phyloP scores from a whole-genome alignment of 352 stramenopile genomes.

The Phytophthora foliorum region DNA sequence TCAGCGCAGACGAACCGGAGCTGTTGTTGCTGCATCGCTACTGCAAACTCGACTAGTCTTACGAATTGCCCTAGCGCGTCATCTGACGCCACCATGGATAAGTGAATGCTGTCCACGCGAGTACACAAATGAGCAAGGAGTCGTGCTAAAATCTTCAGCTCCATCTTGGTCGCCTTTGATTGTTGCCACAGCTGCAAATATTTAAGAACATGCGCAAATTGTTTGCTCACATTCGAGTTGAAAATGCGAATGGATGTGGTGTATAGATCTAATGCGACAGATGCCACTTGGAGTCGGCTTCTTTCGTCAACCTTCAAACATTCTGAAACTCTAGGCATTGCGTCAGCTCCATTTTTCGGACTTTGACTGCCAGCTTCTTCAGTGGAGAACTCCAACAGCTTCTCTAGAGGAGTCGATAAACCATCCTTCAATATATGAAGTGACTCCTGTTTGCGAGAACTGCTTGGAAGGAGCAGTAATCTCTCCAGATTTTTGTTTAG shows the following conservation, averaged over 20 bases:
- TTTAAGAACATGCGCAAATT: conserved; percentile 51
- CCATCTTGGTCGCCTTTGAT: conserved; percentile 36
- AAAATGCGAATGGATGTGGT: conserved; percentile 62
- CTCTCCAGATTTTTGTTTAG: conserved; percentile 51
- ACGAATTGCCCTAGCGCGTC: conserved; percentile 44
- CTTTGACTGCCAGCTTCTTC: not conserved
- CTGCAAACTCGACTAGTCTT: conserved; percentile 44
- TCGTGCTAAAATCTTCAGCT: conserved; percentile 57
- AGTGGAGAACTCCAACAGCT: conserved; percentile 43
- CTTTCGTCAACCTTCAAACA: conserved; percentile 26
- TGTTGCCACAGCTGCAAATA: conserved; percentile 54
- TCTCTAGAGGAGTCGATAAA: conserved; percentile 44
- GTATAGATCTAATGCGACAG: conserved; percentile 58
- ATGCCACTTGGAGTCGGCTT: conserved; percentile 33
- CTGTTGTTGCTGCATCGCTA: conserved; percentile 46
- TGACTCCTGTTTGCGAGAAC: conserved; percentile 16
- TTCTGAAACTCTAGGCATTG: not conserved
- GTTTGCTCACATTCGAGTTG: conserved; percentile 55
- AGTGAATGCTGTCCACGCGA: conserved; percentile 47
- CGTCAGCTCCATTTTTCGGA: not conserved
- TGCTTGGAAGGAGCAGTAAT: conserved; percentile 32
- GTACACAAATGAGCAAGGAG: conserved; percentile 51
- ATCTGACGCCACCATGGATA: conserved; percentile 33
- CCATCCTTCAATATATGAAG: conserved; percentile 33
- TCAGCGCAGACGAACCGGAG: conserved; percentile 16